Conservation (phyloP, 2,329 filamentous ascomycete genomes). For the Penicillium sp. region DNA sequence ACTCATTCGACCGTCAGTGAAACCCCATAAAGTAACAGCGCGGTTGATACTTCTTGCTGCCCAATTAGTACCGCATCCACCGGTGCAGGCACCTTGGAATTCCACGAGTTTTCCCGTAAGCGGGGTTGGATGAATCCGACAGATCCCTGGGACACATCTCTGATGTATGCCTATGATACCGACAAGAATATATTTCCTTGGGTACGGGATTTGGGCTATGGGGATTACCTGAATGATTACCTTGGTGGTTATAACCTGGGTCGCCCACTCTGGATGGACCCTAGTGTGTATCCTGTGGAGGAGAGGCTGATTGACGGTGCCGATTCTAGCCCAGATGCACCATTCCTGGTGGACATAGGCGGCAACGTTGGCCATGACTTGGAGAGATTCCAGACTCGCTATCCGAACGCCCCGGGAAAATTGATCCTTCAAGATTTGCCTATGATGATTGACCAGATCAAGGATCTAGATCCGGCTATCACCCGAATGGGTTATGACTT, state of each 20-base stretch:
- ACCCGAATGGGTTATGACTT: slow-evolving; percentile 6
- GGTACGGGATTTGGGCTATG: not conserved
- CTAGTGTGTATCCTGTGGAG: not conserved
- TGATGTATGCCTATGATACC: slow-evolving; percentile 11
- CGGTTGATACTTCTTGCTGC: not conserved
- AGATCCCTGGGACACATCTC: not conserved
- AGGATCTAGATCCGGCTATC: slow-evolving; percentile 3
- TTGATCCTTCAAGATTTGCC: slow-evolving; percentile 6
- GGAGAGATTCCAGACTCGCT: not conserved
- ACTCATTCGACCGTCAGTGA: not conserved
- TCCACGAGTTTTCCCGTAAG: slow-evolving; percentile 10
- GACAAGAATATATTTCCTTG: not conserved
- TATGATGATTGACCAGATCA: not conserved
- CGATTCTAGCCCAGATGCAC: not conserved
- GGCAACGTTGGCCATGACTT: slow-evolving; percentile 3
- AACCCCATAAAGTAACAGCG: not conserved
- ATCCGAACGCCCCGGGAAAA: not conserved
- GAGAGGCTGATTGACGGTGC: slow-evolving; percentile 1
- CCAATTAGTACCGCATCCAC: slow-evolving; percentile 3
- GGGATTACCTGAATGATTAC: not conserved
- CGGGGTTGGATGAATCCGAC: slow-evolving; percentile 8
- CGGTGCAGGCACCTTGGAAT: slow-evolving; percentile 3
- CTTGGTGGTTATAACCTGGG: not conserved
- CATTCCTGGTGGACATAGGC: slow-evolving; percentile 1
- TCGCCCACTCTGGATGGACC: not conserved